Conservation (phyloP, 441 rosid species). For the Croton setiger region DNA sequence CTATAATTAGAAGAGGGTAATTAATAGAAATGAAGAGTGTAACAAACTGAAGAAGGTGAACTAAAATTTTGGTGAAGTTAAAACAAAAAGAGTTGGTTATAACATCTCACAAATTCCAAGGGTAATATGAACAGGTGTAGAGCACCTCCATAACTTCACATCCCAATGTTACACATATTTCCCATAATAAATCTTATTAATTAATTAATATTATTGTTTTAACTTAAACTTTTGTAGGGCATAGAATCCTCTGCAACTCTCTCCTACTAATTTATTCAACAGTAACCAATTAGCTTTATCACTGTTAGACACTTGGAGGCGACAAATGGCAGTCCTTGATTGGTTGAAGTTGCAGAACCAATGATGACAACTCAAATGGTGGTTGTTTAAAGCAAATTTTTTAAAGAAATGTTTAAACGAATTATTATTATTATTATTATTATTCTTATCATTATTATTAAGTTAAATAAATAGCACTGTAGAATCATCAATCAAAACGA, state of each 20-base stretch:
- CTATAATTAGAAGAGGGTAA: conserved; percentile 11
- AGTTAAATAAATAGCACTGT: conserved; percentile 6
- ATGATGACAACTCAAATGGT: conserved; percentile 3
- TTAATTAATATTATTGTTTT: background rate
- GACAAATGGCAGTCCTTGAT: conserved; percentile 7
- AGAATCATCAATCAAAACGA: background rate
- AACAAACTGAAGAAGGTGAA: conserved; percentile 12
- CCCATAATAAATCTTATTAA: background rate
- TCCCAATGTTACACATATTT: conserved; percentile 20
- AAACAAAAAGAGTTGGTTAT: conserved; percentile 28
- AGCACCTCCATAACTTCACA: conserved; percentile 23
- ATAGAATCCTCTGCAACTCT: background rate
- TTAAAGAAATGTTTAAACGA: too few relatives aligned
- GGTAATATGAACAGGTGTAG: conserved; percentile 28
- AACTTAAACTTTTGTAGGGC: background rate
- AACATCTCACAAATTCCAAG: conserved; percentile 34
- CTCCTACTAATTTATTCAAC: background rate
- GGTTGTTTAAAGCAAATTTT: background rate
- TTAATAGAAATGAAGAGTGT: conserved; percentile 7
- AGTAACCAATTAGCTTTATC: conserved; percentile 1
- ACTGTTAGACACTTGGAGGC: background rate
- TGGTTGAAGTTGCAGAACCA: background rate
- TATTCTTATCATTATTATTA: too few relatives aligned
- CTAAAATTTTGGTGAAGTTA: background rate
- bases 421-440: too few relatives aligned